Evolutionary conservation across 75 land plant species (phyloP), one percentile per base, ranked within the genome.

Genomic region (Pinus albicaulis): DNA sequence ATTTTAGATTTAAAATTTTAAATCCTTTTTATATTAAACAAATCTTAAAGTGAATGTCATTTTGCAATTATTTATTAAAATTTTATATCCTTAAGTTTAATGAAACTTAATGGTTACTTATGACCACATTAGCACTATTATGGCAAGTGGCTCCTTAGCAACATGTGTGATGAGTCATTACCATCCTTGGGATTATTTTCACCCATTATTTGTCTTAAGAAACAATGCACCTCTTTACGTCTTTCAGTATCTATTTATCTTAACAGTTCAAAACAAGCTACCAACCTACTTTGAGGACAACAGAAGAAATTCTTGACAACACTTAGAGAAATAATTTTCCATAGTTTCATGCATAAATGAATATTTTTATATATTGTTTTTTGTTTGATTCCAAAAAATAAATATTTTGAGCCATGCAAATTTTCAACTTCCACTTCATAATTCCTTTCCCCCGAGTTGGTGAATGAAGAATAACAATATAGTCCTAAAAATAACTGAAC

Each of bases 201-300:
- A 59, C 59, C 76, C 63, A 81, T 80, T 13, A 93, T 74, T 79
- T 92, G 95, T 36, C 64, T 81, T 19, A 97, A 65, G 76, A 94
- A 97, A 72, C 82, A 90, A 41, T 73, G 71, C 16, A 86, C 98
- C 72, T 77, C 77, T 59, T 76, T 81, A 8, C 80, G 80, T 55
- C 38, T 72, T 23, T 82, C 86, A 25, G 23, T 68, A 56, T 88
- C 85, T 13, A 61, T 72, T 56, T 77, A 61, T 41, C 76, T 80
- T 34, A 93, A 66, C 12, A 96, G 82, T 60, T 93, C 91, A 80
- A 97, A 94, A 57, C 89, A 94, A 15, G 91, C 90, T 22, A 83
- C 84, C 69, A 94, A 77, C 48, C 88, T 78, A 26, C 85, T 80
- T 80, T 87, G 84, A 19, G 98, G 92, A 55, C 82, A 86, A 64